Conservation (phyloP, 495 filamentous ascomycete species). For the Pyrenula aspistea region DNA sequence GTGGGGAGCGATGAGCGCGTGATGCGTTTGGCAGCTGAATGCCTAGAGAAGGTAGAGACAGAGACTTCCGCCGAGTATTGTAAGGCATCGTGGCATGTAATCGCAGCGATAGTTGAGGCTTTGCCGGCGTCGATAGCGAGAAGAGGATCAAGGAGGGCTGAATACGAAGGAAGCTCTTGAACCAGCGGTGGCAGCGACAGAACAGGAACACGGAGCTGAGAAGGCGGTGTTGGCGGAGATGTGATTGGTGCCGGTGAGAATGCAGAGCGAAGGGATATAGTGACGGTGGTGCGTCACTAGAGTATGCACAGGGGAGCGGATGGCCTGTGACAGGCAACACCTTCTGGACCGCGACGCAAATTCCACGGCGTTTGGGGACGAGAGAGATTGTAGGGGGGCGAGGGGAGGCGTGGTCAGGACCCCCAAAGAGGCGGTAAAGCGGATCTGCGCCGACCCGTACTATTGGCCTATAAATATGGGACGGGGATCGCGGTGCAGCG, state of each 20-base stretch:
- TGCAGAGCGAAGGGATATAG: neutral
- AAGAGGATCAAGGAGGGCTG: neutral
- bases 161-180: neutral
- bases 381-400: neutral
- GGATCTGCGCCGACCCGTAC: neutral
- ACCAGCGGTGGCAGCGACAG: neutral
- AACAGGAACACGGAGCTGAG: neutral
- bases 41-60: conserved; percentile 86
- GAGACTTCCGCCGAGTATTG: conserved; percentile 93
- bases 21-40: conserved; percentile 78
- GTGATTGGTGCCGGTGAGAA: neutral
- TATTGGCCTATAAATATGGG: neutral
- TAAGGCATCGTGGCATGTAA: conserved; percentile 60
- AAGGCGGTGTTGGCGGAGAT: neutral
- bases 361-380: neutral
- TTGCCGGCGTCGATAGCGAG: neutral
- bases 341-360: neutral
- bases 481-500: neutral
- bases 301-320: neutral
- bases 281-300: neutral
- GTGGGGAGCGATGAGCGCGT: conserved; percentile 54
- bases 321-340: neutral
- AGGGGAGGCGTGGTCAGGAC: neutral
- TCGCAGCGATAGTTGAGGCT: neutral
- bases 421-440: neutral